phyloP scores from a whole-genome alignment of 257 asterid species.

The Solanum ossicruentum region DNA sequence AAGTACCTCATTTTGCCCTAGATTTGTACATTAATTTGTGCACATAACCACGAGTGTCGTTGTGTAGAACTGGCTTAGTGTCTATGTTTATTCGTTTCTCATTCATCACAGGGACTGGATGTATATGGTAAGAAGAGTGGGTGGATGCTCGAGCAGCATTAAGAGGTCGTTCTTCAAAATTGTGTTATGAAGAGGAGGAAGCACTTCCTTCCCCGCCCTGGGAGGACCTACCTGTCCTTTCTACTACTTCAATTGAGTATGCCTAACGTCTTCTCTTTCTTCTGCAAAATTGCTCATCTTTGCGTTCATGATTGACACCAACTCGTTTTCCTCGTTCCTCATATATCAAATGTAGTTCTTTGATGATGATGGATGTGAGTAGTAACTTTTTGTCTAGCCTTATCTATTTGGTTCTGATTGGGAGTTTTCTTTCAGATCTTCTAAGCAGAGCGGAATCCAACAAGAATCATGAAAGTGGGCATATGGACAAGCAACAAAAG shows the following conservation, averaged over 20 bases:
- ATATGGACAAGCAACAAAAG: conserved; percentile 31
- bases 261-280: neutral
- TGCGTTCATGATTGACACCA: neutral
- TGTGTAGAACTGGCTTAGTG: no score
- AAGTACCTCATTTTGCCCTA: no score
- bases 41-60: no score
- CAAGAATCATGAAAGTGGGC: conserved; percentile 47
- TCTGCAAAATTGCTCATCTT: neutral
- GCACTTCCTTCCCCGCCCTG: conserved; percentile 89
- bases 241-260: conserved; percentile 58
- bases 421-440: conserved; percentile 53
- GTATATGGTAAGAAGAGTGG: conserved; percentile 57
- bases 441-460: conserved; percentile 49
- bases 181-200: conserved; percentile 31
- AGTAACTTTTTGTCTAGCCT: conserved; percentile 9
- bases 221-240: conserved; percentile 62
- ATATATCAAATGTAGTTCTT: conserved; percentile 46
- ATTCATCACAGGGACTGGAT: conserved; percentile 61
- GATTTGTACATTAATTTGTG: no score
- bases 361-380: conserved; percentile 96
- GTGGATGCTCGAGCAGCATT: conserved; percentile 30
- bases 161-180: conserved; percentile 20
- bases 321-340: conserved; percentile 4
- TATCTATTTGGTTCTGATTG: conserved; percentile 30
- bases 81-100: no score